A percentile compares a stretch with the other conserved stretches of the same genome.
Conservation (phyloP, 345 rosid species). For the Streptanthus diversifolius region DNA sequence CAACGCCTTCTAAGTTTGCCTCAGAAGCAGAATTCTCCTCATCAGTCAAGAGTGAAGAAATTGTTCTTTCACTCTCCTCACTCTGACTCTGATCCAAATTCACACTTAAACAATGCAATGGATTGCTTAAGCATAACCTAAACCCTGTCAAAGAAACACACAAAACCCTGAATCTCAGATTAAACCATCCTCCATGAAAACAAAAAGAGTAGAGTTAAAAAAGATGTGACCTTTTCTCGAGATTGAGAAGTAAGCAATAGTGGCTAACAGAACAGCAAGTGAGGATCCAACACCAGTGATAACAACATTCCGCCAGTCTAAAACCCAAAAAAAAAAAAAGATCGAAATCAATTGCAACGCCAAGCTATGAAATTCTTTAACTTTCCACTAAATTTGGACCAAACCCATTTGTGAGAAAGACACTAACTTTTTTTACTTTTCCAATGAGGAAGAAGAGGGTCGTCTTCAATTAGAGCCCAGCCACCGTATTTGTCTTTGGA, state of each 20-base stretch:
- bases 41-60: slow-evolving; percentile 12
- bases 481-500: slow-evolving; percentile 43
- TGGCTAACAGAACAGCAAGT: slow-evolving; percentile 48
- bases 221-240: slow-evolving; percentile 45
- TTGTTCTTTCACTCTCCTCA: slow-evolving; percentile 18
- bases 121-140: slow-evolving; percentile 37
- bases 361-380: neutral
- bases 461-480: slow-evolving; percentile 53
- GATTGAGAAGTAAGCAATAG: slow-evolving; percentile 55
- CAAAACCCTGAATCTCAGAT: slow-evolving; percentile 4
- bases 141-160: slow-evolving; percentile 41
- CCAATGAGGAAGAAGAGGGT: slow-evolving; percentile 29
- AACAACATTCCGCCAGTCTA: slow-evolving; percentile 47
- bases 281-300: slow-evolving; percentile 54
- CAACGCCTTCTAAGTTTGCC: slow-evolving; percentile 20
- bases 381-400: neutral
- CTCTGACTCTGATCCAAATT: slow-evolving; percentile 29
- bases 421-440: slow-evolving; percentile 43
- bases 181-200: neutral
- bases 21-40: slow-evolving; percentile 33
- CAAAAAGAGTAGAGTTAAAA: neutral
- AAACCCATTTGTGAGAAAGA: neutral
- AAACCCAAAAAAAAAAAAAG: neutral
- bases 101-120: slow-evolving; percentile 28
- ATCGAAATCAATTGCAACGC: neutral